These are phyloP conservation scores for Exophiala mesophila DNA, from an alignment of 2,329 filamentous ascomycete genomes.

Conservation along the genomic window DNA sequence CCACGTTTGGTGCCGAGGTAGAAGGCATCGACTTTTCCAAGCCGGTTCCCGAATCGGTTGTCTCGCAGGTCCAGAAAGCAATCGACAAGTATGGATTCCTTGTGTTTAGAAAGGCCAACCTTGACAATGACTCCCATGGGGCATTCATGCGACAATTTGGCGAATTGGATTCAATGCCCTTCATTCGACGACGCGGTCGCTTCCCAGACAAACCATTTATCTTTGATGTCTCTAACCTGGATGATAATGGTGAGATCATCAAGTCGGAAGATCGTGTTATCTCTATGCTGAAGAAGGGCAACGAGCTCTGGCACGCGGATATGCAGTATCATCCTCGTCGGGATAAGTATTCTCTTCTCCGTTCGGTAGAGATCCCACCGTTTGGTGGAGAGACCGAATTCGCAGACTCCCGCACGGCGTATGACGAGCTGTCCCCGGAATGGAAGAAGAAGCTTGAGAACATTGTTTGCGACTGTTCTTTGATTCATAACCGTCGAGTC, in stretches of 20 bases:
- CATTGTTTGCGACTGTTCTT: constrained; percentile 2
- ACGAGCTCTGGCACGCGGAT: constrained; percentile 7
- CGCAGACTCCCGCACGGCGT: constrained; percentile 5
- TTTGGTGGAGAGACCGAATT: constrained; percentile 7
- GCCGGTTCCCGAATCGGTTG: constrained; percentile 22
- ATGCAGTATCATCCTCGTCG: constrained; percentile 2
- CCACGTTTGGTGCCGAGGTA: constrained; percentile 38
- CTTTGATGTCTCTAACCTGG: not conserved
- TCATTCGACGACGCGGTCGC: not conserved
- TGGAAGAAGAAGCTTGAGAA: constrained; percentile 6
- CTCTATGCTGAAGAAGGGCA: not conserved
- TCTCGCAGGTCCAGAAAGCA: not conserved
- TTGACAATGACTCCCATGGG: constrained; percentile 18
- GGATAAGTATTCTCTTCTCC: constrained; percentile 2
- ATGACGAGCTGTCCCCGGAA: constrained; percentile 9
- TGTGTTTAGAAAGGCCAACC: constrained; percentile 19
- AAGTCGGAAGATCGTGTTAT: not conserved
- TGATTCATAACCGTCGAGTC: constrained; percentile 8
- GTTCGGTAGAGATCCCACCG: constrained; percentile 4
- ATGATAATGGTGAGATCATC: not conserved
- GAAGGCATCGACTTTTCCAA: constrained; percentile 35
- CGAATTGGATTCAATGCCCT: constrained; percentile 12
- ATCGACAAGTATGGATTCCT: constrained; percentile 18
- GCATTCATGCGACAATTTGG: constrained; percentile 21
- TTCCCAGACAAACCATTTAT: not conserved